A percentile compares a stretch with the other conserved stretches of the same genome.
Conservation (phyloP, 2,329 filamentous ascomycete genomes). For the Ophiosphaerella korrae region DNA sequence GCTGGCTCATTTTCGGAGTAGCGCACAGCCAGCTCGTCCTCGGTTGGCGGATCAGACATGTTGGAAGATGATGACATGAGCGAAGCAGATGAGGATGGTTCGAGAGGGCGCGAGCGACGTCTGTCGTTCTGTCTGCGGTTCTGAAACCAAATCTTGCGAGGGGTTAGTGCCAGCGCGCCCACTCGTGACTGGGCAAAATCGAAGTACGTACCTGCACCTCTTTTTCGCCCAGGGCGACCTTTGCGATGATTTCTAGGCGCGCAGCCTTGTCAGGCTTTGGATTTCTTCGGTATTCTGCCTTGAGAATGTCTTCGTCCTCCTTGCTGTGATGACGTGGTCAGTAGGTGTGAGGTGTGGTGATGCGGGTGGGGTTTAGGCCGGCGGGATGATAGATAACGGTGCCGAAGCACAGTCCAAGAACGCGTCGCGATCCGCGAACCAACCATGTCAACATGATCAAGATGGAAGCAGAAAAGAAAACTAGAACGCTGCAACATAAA, state of each 20-base stretch:
- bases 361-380: constrained; percentile 24
- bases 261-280: constrained; percentile 90
- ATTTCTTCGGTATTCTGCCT: constrained; percentile 82
- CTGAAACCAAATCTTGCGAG: constrained; percentile 89
- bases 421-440: constrained; percentile 29
- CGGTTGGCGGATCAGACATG: constrained; percentile 42
- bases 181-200: constrained; percentile 28
- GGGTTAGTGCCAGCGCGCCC: constrained; percentile 38
- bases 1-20: constrained; percentile 27
- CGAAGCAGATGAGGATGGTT: constrained; percentile 38
- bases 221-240: constrained; percentile 89
- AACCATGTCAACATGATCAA: constrained; percentile 23
- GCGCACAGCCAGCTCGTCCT: constrained; percentile 34
- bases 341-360: constrained; percentile 24
- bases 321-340: constrained; percentile 42
- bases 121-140: constrained; percentile 82
- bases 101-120: constrained; percentile 81
- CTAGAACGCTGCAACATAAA: constrained; percentile 9
- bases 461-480: constrained; percentile 14
- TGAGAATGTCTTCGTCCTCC: constrained; percentile 86
- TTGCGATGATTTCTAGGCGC: constrained; percentile 81
- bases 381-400: constrained; percentile 24
- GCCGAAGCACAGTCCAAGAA: constrained; percentile 32
- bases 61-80: constrained; percentile 45
- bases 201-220: constrained; percentile 81